Base-by-base conservation (phyloP, 768 basidiomycete species). In the Lactarius sp. region DNA sequence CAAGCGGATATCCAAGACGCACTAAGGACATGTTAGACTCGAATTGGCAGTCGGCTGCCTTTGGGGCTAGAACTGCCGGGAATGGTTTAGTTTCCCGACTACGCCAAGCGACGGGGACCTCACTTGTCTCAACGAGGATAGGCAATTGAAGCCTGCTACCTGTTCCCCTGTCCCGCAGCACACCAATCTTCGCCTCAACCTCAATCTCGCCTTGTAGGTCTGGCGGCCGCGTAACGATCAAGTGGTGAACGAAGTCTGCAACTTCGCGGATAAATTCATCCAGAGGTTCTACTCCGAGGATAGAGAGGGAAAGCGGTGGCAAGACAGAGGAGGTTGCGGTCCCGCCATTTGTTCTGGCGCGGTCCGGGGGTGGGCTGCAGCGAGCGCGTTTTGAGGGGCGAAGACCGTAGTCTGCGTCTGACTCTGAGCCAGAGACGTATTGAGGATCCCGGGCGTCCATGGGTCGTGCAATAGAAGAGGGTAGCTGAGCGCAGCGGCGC, bases 211-310 rank as follows among this genome's bases (percentile, higher is more conserved):
- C 83, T 56, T 69, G 72, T 10, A 81, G 71, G 66, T 84, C 80
- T 20, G 64, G 60, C 0, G 84, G 81, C 27, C 82, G 80, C 6
- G 78, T 84, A 59, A 72, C 70, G 69, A 92, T 84, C 77, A 81
- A 85, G 70, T 87, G 85, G 74, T 85, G 85, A 44, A 95, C 78
- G 75, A 92, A 97, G 76, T 96, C 92, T 42, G 92, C 94, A 60
- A 97, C 81, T 72, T 93, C 90, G 72, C 85, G 85, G 73, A 94
- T 93, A 72, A 97, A 94, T 71, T 96, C 94, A 74, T 97, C 94
- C 36, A 92, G 77, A 2, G 94, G 94, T 71, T 95, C 94, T 55
- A 93, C 86, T 58, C 89, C 90, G 34, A 97, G 83, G 66, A 95
- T 92, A 16, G 88, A 91, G 47, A 87, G 78, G 1, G 88, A 88